Evolutionary conservation across 2,329 filamentous ascomycete species (phyloP).

Genomic region (Microdochium bolleyi): DNA sequence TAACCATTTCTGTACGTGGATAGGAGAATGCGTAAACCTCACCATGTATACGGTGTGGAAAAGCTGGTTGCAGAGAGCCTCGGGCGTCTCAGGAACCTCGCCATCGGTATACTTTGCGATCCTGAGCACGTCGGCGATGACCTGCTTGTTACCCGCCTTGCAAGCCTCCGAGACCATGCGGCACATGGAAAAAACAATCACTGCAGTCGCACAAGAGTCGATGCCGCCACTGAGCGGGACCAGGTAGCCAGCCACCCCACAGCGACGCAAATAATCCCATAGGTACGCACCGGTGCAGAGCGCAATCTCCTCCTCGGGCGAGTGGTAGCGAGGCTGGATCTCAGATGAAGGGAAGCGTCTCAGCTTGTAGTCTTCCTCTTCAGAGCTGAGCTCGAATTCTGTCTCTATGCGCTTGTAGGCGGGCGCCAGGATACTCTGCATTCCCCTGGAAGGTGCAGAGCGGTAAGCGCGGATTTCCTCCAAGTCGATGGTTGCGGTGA

Average conservation of each 20-base stretch:
- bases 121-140: conserved; percentile 28
- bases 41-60: conserved; percentile 55
- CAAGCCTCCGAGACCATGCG: conserved; percentile 46
- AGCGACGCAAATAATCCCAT: conserved; percentile 54
- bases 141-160: conserved; percentile 27
- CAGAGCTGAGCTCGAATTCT: conserved; percentile 20
- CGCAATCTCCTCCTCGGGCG: conserved; percentile 60
- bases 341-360: conserved; percentile 28
- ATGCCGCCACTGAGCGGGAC: conserved; percentile 48
- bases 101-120: conserved; percentile 19
- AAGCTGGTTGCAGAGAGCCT: conserved; percentile 47
- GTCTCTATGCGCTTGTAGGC: conserved; percentile 37
- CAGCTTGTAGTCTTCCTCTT: conserved; percentile 31
- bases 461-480: conserved; percentile 63
- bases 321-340: conserved; percentile 43
- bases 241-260: conserved; percentile 42
- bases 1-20: not conserved
- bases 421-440: conserved; percentile 44
- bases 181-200: conserved; percentile 40
- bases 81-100: conserved; percentile 40
- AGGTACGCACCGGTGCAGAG: conserved; percentile 58
- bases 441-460: conserved; percentile 43
- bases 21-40: not conserved
- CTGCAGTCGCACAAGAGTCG: conserved; percentile 49
- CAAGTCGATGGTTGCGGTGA: conserved; percentile 58